Conservation (phyloP, 768 basidiomycete species). For the Lactifluus volemus region DNA sequence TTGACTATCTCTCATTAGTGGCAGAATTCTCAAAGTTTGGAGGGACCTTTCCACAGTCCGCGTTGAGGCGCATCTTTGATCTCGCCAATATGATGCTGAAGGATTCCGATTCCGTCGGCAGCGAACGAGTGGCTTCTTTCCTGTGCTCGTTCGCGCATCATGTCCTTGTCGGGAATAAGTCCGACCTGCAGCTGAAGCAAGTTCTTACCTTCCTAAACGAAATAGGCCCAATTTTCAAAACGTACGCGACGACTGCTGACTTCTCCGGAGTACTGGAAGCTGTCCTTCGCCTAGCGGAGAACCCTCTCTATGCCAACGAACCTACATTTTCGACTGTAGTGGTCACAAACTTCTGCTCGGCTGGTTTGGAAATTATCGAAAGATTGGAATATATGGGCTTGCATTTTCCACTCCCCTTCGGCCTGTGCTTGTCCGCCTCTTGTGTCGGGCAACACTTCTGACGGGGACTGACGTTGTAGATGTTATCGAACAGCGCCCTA, state of each 20-base stretch:
- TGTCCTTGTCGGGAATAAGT: slow-evolving; percentile 39
- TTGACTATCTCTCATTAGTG: slow-evolving; percentile 55
- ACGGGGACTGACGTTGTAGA: slow-evolving; percentile 44
- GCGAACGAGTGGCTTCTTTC: slow-evolving; percentile 40
- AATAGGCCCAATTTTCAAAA: slow-evolving; percentile 46
- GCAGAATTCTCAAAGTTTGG: slow-evolving; percentile 42
- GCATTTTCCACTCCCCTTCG: slow-evolving; percentile 26
- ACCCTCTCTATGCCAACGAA: slow-evolving; percentile 45
- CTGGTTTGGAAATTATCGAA: slow-evolving; percentile 31
- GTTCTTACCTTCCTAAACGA: slow-evolving; percentile 45
- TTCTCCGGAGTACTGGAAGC: slow-evolving; percentile 50
- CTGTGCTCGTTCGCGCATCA: slow-evolving; percentile 43
- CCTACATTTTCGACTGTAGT: slow-evolving; percentile 36
- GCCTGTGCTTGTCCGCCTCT: slow-evolving; percentile 26
- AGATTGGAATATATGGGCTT: slow-evolving; percentile 26
- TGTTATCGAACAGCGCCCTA: slow-evolving; percentile 45
- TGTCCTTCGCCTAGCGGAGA: slow-evolving; percentile 36
- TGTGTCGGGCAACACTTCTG: slow-evolving; percentile 35
- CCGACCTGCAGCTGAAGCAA: slow-evolving; percentile 32
- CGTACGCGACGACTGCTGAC: slow-evolving; percentile 42
- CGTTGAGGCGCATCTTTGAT: slow-evolving; percentile 42
- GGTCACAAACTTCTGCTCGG: slow-evolving; percentile 27
- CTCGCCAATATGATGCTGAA: slow-evolving; percentile 47
- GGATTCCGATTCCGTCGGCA: slow-evolving; percentile 35
- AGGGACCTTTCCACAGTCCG: slow-evolving; percentile 34